phyloP scores from a whole-genome alignment of 352 stramenopile genomes.

The Phytopythium oedochilum region DNA sequence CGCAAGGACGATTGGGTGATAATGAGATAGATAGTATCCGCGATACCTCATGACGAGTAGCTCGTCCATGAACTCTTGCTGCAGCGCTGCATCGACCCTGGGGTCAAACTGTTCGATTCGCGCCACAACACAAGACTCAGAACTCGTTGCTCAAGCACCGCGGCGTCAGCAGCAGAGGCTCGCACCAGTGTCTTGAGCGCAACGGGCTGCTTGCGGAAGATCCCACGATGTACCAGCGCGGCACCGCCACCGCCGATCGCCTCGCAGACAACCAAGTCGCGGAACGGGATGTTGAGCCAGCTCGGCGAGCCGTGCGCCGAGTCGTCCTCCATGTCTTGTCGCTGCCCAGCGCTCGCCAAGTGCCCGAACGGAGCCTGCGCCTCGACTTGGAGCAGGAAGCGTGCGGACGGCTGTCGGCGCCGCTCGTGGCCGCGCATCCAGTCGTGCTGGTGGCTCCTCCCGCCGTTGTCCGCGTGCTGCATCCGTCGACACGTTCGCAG shows the following conservation, averaged over 20 bases:
- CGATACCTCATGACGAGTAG: slow-evolving; percentile 84
- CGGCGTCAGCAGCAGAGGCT: too few relatives aligned
- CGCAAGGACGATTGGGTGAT: too few relatives aligned
- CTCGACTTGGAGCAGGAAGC: slow-evolving; percentile 4
- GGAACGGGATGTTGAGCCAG: slow-evolving; percentile 80
- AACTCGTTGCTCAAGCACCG: too few relatives aligned
- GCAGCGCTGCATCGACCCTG: slow-evolving; percentile 77
- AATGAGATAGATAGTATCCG: not conserved
- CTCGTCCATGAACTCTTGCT: slow-evolving; percentile 92
- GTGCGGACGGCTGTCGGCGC: not conserved
- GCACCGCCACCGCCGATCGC: slow-evolving; percentile 88
- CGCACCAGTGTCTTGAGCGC: slow-evolving; percentile 91
- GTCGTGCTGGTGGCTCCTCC: not conserved
- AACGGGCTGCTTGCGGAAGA: slow-evolving; percentile 61
- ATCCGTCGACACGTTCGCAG: not conserved
- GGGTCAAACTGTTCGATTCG: slow-evolving; percentile 62
- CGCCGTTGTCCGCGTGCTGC: not conserved
- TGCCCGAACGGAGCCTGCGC: not conserved
- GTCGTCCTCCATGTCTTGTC: slow-evolving; percentile 1
- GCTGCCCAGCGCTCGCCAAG: not conserved
- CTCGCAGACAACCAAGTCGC: slow-evolving; percentile 78
- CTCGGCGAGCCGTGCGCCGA: not conserved
- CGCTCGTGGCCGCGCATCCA: not conserved
- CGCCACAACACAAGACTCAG: not conserved
- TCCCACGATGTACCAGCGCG: slow-evolving; percentile 84